Conservation (phyloP, 1,284 basidiomycete species). For the Malassezia sp. region DNA sequence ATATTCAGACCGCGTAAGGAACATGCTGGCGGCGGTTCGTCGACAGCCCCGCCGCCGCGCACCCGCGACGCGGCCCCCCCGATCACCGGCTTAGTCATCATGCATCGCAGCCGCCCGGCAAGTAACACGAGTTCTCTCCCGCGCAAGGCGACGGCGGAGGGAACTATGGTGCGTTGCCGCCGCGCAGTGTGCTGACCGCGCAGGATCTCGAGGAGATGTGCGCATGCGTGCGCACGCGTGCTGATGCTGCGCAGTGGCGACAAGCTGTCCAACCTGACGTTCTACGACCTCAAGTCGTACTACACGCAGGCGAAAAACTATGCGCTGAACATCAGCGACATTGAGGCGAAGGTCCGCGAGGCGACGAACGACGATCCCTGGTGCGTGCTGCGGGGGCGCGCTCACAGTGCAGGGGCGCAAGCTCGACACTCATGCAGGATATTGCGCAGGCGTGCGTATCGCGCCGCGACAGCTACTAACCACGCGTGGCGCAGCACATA, state of each 20-base stretch:
- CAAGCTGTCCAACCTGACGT: conserved; percentile 42
- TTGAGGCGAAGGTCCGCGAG: conserved; percentile 91
- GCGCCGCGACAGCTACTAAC: neutral
- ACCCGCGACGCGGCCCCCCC: neutral
- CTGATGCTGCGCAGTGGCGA: conserved; percentile 25
- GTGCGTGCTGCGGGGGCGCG: conserved; percentile 50
- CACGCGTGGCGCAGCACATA: conserved; percentile 59
- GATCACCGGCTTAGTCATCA: conserved; percentile 7
- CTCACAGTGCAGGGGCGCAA: conserved; percentile 66
- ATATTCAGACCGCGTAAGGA: conserved; percentile 85
- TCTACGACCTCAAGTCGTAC: conserved; percentile 43
- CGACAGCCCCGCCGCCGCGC: no score
- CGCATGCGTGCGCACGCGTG: neutral
- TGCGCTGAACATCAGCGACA: conserved; percentile 88
- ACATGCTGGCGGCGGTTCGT: no score
- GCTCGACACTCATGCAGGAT: conserved; percentile 95
- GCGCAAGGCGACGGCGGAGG: neutral
- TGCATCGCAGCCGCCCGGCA: no score
- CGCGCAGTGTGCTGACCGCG: neutral
- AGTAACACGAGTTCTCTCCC: no score
- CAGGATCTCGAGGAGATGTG: conserved; percentile 15
- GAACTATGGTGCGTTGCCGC: neutral
- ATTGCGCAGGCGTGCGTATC: conserved; percentile 64
- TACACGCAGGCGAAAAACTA: conserved; percentile 45
- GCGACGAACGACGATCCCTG: conserved; percentile 97